These are phyloP conservation scores for Copromyces sp. DNA, from an alignment of 495 filamentous ascomycete species.

Conservation along the genomic window DNA sequence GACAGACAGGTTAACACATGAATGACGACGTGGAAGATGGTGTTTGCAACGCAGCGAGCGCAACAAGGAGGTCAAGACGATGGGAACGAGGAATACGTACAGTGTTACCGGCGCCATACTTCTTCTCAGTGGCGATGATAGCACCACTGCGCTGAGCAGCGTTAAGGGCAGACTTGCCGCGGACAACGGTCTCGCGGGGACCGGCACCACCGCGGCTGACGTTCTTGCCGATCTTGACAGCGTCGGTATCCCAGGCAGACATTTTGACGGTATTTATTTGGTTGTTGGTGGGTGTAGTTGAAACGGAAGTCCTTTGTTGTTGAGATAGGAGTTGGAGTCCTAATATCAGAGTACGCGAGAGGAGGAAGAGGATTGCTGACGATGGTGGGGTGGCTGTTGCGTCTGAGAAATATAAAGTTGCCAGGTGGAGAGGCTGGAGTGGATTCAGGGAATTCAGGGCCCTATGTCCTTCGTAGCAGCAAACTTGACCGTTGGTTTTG, in stretches of 20 bases:
- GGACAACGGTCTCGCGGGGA: slow-evolving; percentile 74
- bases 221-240: slow-evolving; percentile 90
- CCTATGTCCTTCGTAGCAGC: background rate
- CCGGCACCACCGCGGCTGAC: slow-evolving; percentile 49
- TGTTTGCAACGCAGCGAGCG: background rate
- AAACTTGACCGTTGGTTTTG: background rate
- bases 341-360: background rate
- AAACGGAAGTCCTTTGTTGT: background rate
- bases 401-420: slow-evolving; percentile 3
- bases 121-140: slow-evolving; percentile 86
- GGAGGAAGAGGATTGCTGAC: background rate
- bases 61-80: background rate
- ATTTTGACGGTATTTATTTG: slow-evolving; percentile 25
- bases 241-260: slow-evolving; percentile 64
- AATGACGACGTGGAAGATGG: background rate
- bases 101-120: slow-evolving; percentile 62
- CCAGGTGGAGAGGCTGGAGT: slow-evolving; percentile 1
- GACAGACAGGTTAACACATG: slow-evolving; percentile 1
- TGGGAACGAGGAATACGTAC: slow-evolving; percentile 43
- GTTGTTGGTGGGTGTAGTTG: slow-evolving; percentile 1
- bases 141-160: slow-evolving; percentile 73
- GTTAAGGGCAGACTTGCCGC: slow-evolving; percentile 80
- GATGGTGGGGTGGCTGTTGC: background rate
- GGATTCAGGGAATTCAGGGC: background rate
- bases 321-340: background rate